Base-by-base conservation (phyloP, 768 basidiomycete genomes). In the Trametes gibbosa region DNA sequence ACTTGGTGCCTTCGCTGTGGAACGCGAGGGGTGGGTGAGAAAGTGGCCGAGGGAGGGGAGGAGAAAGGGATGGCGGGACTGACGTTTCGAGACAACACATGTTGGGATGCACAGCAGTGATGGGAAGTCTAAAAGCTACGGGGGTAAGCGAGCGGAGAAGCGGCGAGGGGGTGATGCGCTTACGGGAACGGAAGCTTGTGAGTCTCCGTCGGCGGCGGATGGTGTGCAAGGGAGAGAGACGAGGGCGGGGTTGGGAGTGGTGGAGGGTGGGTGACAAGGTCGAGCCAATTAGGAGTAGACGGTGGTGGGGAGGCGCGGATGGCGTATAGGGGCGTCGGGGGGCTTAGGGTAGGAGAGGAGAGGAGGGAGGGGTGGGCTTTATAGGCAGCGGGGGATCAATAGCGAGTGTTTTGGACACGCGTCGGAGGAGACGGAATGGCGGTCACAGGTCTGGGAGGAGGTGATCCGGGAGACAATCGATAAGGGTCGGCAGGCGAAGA, bases 1-100 rank as follows among this genome's bases (percentile, higher is more conserved):
- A 78, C 75, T 84, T 84, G 61, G 81, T 85, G 63, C 86, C 89
- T 79, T 89, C 86, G 67, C 89, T 90, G 75, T 39, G 57, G 56
- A 56, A 66, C 46, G 64, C 62, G 37, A 25, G 56, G 63, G 58
- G 71, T 47, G 40, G 66, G 68, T 73, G 50, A 72, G 67, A 45
- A 41, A 62, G 56, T 41, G 53, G 3, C 24, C 8, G 56, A 50
- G 52, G 47, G 69, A 54, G 63, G 54, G 59, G 17, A 34, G 25
- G 59, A 60, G 59, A 58, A 45, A 52, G 29, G 45, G 53, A 14
- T n/a, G n/a, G n/a, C n/a, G n/a, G 41, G 67, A 61, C 74, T 49
- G 62, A 75, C 74, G 76, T 76, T 50, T 73, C 70, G 63, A 74
- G 74, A 58, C 75, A 70, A 68, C 75, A 76, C 74, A 76, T 77